A percentile compares a stretch with the other conserved stretches of the same genome.
Evolutionary conservation across 2,329 filamentous ascomycete species (phyloP).

Genomic region (Coniochaeta sp.): DNA sequence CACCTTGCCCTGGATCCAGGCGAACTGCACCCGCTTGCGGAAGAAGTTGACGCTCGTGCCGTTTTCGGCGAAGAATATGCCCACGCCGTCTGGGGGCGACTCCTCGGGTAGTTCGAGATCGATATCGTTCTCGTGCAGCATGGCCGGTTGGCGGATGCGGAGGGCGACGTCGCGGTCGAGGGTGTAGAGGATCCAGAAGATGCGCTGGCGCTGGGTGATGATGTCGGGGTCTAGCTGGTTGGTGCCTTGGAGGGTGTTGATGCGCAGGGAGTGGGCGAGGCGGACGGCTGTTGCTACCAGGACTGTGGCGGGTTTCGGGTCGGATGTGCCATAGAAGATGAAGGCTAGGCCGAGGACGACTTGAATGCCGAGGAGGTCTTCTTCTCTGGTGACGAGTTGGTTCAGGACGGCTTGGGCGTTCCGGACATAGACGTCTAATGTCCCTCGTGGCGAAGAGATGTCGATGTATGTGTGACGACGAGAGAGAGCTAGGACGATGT

Average conservation of each 20-base stretch:
- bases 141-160: slow-evolving; percentile 26
- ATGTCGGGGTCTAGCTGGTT: slow-evolving; percentile 4
- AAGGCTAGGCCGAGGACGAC: slow-evolving; percentile 17
- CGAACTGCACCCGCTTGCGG: slow-evolving; percentile 30
- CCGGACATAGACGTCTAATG: slow-evolving; percentile 3
- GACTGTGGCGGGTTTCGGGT: slow-evolving; percentile 13
- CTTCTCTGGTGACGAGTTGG: slow-evolving; percentile 13
- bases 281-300: slow-evolving; percentile 16
- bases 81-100: slow-evolving; percentile 21
- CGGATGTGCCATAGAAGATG: slow-evolving; percentile 13
- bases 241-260: slow-evolving; percentile 10
- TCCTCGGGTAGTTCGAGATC: slow-evolving; percentile 29
- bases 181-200: slow-evolving; percentile 22
- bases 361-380: slow-evolving; percentile 16
- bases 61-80: slow-evolving; percentile 27
- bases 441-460: slow-evolving; percentile 1
- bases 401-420: slow-evolving; percentile 13
- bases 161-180: slow-evolving; percentile 27
- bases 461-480: slow-evolving; percentile 4
- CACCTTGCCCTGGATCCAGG: slow-evolving; percentile 31
- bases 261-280: slow-evolving; percentile 14
- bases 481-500: slow-evolving; percentile 14
- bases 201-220: slow-evolving; percentile 12
- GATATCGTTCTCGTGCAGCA: slow-evolving; percentile 31
- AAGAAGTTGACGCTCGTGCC: slow-evolving; percentile 29